Evolutionary conservation across 768 basidiomycete genomes (phyloP), one percentile per base, ranked within the genome.

Genomic region (Tremella mesenterica): DNA sequence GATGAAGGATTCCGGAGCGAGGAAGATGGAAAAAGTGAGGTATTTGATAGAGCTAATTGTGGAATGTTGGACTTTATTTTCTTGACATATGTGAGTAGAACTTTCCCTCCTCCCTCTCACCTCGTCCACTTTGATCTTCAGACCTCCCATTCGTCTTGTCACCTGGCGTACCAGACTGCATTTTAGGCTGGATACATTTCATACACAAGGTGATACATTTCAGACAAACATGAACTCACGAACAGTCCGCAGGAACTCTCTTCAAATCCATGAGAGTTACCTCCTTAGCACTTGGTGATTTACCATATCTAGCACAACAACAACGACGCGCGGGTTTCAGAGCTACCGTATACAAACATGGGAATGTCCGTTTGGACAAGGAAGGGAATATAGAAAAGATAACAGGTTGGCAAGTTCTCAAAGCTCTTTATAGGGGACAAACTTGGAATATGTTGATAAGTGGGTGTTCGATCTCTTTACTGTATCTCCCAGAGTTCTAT

Each of bases 51-150:
- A 38, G 34, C 44, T 26, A 57, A 59, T 33, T 58, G 52, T 16
- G 53, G 60, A 8, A 58, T 67, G 54, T 43, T 67, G 13, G 48
- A 52, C 31, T 60, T 67, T 34, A 45, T 62, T 41, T 57, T 62
- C 18, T 39, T 67, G 5, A 38, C 29, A 27, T 64, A 64, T 45
- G 65, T 66, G 45, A 49, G 64, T 55, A 10, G 10, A 10, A 10
- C 33, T 34, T 34, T 10, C 21, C 16, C 16, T 26, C 45, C 4
- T 20, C 31, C 6, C 12, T 25, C 10, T 28, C 25, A 21, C 16
- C 16, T 18, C 1, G 18, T 14, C n/a, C n/a, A 33, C 33, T 20
- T 21, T 18, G 62, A 57, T 62, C 59, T 25, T 52, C 57, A 9
- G 45, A 48, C 7, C 45, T 66, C 6, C 59, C 60, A 14, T 41